phyloP scores from a whole-genome alignment of 2,329 filamentous ascomycete genomes.

The Ophiostoma sp. region DNA sequence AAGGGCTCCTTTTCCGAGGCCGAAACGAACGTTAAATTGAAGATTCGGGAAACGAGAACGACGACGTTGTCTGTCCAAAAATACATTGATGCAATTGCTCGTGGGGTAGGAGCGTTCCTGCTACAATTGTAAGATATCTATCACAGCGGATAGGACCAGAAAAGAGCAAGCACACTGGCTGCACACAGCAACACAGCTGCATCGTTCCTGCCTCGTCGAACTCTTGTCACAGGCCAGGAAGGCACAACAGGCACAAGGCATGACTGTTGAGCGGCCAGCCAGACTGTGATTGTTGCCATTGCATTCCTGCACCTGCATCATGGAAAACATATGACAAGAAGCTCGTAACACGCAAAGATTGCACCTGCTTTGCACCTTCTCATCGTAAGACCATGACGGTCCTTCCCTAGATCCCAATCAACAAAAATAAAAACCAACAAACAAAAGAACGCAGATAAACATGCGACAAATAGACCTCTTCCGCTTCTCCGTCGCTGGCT shows the following conservation, averaged over 20 bases:
- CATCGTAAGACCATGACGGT: conserved; percentile 6
- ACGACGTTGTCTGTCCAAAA: not conserved
- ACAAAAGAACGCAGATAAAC: not conserved
- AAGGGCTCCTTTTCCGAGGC: not conserved
- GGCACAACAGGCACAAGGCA: not conserved
- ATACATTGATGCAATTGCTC: not conserved
- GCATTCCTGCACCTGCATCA: conserved; percentile 10
- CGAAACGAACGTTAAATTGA: not conserved
- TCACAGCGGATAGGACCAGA: not conserved
- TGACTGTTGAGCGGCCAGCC: not conserved
- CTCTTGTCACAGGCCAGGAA: not conserved
- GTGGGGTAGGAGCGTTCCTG: not conserved
- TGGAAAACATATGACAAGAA: conserved; percentile 1
- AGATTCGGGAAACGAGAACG: not conserved
- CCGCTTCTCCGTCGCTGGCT: conserved; percentile 15
- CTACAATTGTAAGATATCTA: not conserved
- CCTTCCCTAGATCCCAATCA: conserved; percentile 7
- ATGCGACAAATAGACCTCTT: conserved; percentile 1
- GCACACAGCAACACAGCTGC: not conserved
- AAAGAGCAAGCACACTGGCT: not conserved
- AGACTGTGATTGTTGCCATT: not conserved
- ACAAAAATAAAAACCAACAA: conserved; percentile 16
- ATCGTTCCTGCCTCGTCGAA: not conserved
- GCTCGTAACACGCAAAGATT: not conserved
- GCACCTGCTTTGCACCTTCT: not conserved